Conservation (phyloP, 78 protist genomes). For the Abeoforma whisleri region DNA sequence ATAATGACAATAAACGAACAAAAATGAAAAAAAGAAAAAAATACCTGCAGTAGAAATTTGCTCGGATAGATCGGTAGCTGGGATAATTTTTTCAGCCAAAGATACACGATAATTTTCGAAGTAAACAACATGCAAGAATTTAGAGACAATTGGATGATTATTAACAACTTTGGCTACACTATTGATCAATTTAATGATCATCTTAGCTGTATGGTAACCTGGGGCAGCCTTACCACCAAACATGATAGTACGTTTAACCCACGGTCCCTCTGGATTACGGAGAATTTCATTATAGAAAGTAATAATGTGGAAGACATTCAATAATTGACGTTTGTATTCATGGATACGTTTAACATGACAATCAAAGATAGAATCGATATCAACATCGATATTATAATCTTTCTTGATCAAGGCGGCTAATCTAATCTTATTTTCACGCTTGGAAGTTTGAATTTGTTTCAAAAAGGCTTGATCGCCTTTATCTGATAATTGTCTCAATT, state of each 20-base stretch:
- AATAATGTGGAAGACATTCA: slow-evolving; percentile 62
- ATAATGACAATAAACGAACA: no score
- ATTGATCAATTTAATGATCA: slow-evolving; percentile 77
- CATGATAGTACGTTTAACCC: slow-evolving; percentile 66
- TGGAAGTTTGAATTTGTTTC: slow-evolving; percentile 24
- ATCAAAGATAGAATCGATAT: slow-evolving; percentile 76
- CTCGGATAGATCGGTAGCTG: slow-evolving; percentile 83
- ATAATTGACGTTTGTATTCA: slow-evolving; percentile 91
- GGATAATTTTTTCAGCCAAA: slow-evolving; percentile 83
- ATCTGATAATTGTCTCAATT: slow-evolving; percentile 53
- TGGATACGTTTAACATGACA: slow-evolving; percentile 92
- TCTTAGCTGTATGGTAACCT: slow-evolving; percentile 85
- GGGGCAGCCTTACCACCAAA: slow-evolving; percentile 93
- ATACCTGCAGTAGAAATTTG: slow-evolving; percentile 91
- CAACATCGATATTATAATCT: slow-evolving; percentile 60
- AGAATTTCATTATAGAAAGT: slow-evolving; percentile 31
- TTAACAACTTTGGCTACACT: slow-evolving; percentile 74
- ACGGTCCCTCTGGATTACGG: slow-evolving; percentile 44
- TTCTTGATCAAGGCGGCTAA: slow-evolving; percentile 63
- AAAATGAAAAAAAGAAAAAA: no score
- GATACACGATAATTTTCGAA: slow-evolving; percentile 83
- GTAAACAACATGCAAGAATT: slow-evolving; percentile 75
- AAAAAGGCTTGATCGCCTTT: slow-evolving; percentile 63
- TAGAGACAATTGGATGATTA: slow-evolving; percentile 61
- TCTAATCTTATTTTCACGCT: slow-evolving; percentile 62